phyloP scores from a whole-genome alignment of 106 monocot species.

The Ottelia alismoides region DNA sequence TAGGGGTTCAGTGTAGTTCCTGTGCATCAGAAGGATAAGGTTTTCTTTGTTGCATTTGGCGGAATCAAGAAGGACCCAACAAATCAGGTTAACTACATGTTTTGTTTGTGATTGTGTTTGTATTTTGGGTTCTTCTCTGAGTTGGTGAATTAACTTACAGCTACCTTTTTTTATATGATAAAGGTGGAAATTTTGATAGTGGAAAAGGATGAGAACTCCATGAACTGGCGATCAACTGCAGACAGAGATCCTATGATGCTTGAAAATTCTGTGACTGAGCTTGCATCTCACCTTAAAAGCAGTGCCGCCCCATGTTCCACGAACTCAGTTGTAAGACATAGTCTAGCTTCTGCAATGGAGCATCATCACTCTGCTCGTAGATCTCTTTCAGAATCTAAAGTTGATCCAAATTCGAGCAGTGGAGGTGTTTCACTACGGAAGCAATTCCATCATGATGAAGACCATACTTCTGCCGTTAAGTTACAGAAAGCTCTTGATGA shows the following conservation, averaged over 20 bases:
- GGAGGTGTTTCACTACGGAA: slow-evolving; percentile 56
- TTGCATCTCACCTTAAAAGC: slow-evolving; percentile 32
- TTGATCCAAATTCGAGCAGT: slow-evolving; percentile 21
- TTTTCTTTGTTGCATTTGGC: slow-evolving; percentile 85
- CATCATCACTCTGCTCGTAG: slow-evolving; percentile 55
- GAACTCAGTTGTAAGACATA: slow-evolving; percentile 25
- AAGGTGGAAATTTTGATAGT: slow-evolving; percentile 83
- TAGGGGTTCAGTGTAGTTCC: slow-evolving; percentile 89
- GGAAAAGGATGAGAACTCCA: slow-evolving; percentile 46
- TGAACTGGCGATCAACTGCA: slow-evolving; percentile 59
- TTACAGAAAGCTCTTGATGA: slow-evolving; percentile 43
- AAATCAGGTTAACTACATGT: slow-evolving; percentile 41
- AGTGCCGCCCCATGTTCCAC: slow-evolving; percentile 15
- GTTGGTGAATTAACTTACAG: too few species aligned
- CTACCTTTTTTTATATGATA: too few species aligned
- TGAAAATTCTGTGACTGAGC: slow-evolving; percentile 35
- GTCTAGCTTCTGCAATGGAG: slow-evolving; percentile 47
- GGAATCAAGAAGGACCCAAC: slow-evolving; percentile 87
- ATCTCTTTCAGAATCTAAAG: slow-evolving; percentile 66
- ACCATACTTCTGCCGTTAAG: slow-evolving; percentile 28
- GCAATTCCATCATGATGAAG: slow-evolving; percentile 67
- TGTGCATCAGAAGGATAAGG: slow-evolving; percentile 60
- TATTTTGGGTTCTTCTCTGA: too few species aligned
- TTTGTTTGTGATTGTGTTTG: background rate
- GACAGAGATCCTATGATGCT: slow-evolving; percentile 36